A percentile compares a stretch with the other conserved stretches of the same genome.
Evolutionary conservation across 2,329 filamentous ascomycete genomes (phyloP).

Genomic region (Neoscytalidium dimidiatum): DNA sequence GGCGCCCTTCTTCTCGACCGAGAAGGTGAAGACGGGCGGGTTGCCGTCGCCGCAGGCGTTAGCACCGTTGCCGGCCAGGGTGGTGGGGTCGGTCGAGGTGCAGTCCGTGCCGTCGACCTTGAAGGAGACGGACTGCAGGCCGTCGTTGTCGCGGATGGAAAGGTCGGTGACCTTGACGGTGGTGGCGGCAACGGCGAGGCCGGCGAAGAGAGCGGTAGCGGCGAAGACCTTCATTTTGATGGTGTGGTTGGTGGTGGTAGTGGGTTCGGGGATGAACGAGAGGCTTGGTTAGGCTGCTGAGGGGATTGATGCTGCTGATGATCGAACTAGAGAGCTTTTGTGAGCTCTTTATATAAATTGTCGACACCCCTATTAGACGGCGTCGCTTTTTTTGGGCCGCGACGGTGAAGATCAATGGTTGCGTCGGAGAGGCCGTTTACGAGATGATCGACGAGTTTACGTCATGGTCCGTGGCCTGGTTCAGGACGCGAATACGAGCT

Average conservation of each 20-base stretch:
- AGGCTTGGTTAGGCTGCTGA: neutral
- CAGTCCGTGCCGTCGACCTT: constrained; percentile 1
- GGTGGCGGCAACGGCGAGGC: neutral
- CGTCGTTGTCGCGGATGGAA: constrained; percentile 17
- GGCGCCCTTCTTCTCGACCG: neutral
- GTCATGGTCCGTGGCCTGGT: neutral
- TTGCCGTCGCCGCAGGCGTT: neutral
- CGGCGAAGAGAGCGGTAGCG: neutral
- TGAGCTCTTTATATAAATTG: neutral
- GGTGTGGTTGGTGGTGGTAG: neutral
- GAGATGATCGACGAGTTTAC: neutral
- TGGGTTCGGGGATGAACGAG: neutral
- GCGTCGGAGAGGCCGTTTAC: neutral
- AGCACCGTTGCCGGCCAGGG: neutral
- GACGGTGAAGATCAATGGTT: neutral
- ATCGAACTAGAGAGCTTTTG: neutral
- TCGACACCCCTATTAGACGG: neutral
- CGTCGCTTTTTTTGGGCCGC: neutral
- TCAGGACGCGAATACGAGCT: neutral
- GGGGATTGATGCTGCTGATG: neutral
- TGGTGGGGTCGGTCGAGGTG: neutral
- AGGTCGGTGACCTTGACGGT: constrained; percentile 9
- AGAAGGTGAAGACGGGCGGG: constrained; percentile 5
- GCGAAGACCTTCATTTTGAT: neutral
- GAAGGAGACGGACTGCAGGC: constrained; percentile 14